These are phyloP conservation scores for Gossypium schwendimanii DNA, from an alignment of 441 rosid genomes.

Conservation along the genomic window DNA sequence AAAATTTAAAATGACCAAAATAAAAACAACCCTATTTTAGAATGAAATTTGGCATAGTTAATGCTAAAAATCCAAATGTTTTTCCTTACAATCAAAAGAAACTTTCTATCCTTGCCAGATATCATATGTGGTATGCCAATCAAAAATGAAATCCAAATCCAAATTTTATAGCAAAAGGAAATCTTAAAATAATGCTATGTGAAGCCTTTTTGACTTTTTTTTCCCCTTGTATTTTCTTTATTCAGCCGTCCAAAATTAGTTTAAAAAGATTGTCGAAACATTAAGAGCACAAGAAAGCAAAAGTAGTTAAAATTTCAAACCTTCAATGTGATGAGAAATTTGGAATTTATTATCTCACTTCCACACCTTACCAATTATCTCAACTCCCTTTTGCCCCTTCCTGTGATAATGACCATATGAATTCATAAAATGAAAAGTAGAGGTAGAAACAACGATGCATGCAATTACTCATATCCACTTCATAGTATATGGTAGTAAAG, in stretches of 20 bases:
- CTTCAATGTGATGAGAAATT: not conserved
- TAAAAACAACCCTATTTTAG: too few relatives aligned
- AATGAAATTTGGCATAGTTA: too few relatives aligned
- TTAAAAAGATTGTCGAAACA: slow-evolving; percentile 4
- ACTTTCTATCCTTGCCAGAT: not conserved
- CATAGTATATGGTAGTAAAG: not conserved
- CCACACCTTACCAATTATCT: not conserved
- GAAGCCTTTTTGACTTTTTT: not conserved
- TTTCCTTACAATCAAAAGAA: not conserved
- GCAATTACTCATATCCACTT: not conserved
- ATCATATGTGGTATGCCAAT: not conserved
- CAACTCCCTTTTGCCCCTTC: not conserved
- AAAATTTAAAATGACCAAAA: too few relatives aligned
- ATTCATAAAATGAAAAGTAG: not conserved
- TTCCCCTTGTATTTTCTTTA: slow-evolving; percentile 1
- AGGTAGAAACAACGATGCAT: not conserved
- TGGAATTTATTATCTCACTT: not conserved
- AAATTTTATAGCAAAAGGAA: not conserved
- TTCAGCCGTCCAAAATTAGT: slow-evolving; percentile 19
- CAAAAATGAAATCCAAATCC: not conserved
- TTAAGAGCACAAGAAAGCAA: not conserved
- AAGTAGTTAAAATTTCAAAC: not conserved
- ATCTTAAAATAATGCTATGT: not conserved
- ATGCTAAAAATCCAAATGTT: too few relatives aligned
- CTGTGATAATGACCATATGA: not conserved